Conservation (phyloP, 2,329 filamentous ascomycete species). For the Sarocladium brachiariae region DNA sequence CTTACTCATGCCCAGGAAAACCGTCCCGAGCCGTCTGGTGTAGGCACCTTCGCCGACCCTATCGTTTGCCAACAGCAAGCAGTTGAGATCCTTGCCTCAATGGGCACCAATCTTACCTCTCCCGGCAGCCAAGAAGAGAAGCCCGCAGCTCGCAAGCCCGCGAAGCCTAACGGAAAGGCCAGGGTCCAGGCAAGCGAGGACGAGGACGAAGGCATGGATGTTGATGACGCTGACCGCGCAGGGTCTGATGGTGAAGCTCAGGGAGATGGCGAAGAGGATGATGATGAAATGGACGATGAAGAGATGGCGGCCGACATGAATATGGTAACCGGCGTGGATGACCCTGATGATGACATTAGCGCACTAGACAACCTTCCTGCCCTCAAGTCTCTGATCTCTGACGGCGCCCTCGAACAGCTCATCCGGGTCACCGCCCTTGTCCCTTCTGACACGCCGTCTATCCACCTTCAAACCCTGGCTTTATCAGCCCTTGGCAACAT, state of each 20-base stretch:
- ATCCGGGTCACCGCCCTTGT: constrained; percentile 38
- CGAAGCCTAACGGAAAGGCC: constrained; percentile 31
- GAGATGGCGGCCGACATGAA: constrained; percentile 60
- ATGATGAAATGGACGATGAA: constrained; percentile 50
- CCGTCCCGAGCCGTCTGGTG: constrained; percentile 23
- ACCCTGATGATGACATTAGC: constrained; percentile 27
- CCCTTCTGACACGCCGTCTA: constrained; percentile 32
- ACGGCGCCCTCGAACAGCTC: constrained; percentile 32
- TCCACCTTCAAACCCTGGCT: constrained; percentile 44
- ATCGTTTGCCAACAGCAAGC: constrained; percentile 46
- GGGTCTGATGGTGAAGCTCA: too few species aligned
- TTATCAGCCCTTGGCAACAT: constrained; percentile 60
- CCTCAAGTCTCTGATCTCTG: constrained; percentile 34
- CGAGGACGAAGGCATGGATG: constrained; percentile 26
- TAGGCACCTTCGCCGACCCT: constrained; percentile 23
- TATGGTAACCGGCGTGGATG: constrained; percentile 47
- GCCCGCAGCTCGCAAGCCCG: constrained; percentile 13
- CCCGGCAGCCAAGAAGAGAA: constrained; percentile 31
- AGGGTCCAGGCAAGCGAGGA: constrained; percentile 31
- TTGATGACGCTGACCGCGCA: constrained; percentile 29
- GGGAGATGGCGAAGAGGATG: constrained; percentile 30
- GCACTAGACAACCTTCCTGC: constrained; percentile 47
- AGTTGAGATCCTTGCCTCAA: constrained; percentile 57
- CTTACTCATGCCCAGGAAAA: constrained; percentile 21
- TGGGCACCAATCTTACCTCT: constrained; percentile 52